These are phyloP conservation scores for Geotrichum phurueaensis DNA, from an alignment of 1,139 yeast genomes.

Conservation along the genomic window DNA sequence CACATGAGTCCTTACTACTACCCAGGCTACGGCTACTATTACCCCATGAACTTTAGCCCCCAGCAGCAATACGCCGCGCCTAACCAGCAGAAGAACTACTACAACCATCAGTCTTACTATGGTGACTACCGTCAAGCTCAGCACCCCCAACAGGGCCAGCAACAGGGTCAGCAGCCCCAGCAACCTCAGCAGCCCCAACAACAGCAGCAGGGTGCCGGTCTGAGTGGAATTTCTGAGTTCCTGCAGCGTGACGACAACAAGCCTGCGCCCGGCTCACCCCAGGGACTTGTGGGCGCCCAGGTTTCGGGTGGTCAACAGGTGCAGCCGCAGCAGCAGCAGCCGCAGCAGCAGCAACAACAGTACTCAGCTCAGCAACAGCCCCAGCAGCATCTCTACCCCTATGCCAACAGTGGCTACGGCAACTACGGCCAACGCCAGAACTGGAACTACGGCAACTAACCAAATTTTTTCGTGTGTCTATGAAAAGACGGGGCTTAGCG, in stretches of 20 bases:
- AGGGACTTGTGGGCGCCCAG: constrained; percentile 17
- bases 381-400: constrained; percentile 31
- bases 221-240: constrained; percentile 34
- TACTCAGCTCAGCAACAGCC: constrained; percentile 26
- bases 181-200: constrained; percentile 22
- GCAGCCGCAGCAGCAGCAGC: constrained; percentile 19
- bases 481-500: background rate
- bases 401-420: constrained; percentile 29
- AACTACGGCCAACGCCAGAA: constrained; percentile 26
- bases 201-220: constrained; percentile 17
- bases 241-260: constrained; percentile 31
- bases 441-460: constrained; percentile 16
- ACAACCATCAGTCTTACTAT: constrained; percentile 27
- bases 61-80: constrained; percentile 24
- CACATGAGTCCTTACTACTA: constrained; percentile 27
- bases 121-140: constrained; percentile 17
- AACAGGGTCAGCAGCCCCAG: constrained; percentile 9
- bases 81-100: constrained; percentile 28
- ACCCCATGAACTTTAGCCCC: constrained; percentile 27
- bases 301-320: constrained; percentile 8
- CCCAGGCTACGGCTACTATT: constrained; percentile 27
- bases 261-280: constrained; percentile 25
- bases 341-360: constrained; percentile 17
- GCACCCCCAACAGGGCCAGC: constrained; percentile 3
- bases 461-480: background rate